Evolutionary conservation across 148 eudicot species (phyloP).

Genomic region (Fagopyrum homotropicum): DNA sequence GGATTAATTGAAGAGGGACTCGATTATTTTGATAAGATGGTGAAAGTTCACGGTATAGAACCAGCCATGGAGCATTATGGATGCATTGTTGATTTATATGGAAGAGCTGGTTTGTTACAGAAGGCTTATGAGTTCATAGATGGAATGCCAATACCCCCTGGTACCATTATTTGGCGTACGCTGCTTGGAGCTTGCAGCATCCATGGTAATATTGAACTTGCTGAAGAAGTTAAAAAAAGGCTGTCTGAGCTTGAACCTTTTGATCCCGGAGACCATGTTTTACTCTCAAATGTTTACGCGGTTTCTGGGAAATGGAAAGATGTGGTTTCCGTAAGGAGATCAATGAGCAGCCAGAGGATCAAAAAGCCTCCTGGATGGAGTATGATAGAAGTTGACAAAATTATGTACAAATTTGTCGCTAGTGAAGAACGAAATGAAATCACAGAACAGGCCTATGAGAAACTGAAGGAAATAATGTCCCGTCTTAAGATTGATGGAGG

Average conservation of each 20-base stretch:
- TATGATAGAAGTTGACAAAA: constrained; percentile 53
- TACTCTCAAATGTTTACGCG: constrained; percentile 56
- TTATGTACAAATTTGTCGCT: constrained; percentile 48
- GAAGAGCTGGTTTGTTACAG: constrained; percentile 47
- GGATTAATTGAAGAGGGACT: constrained; percentile 51
- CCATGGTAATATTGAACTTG: constrained; percentile 38
- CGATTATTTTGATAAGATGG: constrained; percentile 40
- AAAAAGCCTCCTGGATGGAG: constrained; percentile 66
- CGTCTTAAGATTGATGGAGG: constrained; percentile 51
- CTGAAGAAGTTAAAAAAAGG: constrained; percentile 36
- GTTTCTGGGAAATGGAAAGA: constrained; percentile 53
- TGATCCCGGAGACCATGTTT: constrained; percentile 45
- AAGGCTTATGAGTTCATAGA: constrained; percentile 39
- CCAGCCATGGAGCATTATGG: constrained; percentile 63
- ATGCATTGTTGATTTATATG: constrained; percentile 66
- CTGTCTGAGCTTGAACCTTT: constrained; percentile 45
- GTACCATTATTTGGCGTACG: constrained; percentile 46
- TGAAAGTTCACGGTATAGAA: constrained; percentile 29
- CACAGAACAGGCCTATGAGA: constrained; percentile 34
- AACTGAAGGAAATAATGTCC: constrained; percentile 42
- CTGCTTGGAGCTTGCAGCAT: constrained; percentile 68
- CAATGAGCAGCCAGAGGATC: constrained; percentile 32
- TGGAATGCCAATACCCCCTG: constrained; percentile 37
- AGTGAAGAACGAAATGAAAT: constrained; percentile 33
- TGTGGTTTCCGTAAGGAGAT: constrained; percentile 37